Base-by-base conservation (phyloP, 2,329 filamentous ascomycete species). In the Pezicula neosporulosa region DNA sequence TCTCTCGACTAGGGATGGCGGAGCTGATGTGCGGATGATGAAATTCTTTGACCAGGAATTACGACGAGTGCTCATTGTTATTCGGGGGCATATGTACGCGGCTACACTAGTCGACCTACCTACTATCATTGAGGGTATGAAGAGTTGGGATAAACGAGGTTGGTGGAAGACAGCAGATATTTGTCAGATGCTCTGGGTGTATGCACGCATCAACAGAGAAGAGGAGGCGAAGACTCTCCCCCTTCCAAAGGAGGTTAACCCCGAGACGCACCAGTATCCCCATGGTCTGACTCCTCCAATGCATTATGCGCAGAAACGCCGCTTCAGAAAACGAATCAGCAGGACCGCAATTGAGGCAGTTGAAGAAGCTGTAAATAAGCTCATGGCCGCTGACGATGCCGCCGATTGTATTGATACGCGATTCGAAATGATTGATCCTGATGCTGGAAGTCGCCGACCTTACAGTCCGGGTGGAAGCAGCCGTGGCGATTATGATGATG, bases 11-110 rank as follows among this genome's bases (percentile, higher is more conserved):
- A 71, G 72, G 21, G 76, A 82, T 49, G 86, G 86, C 44, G 89
- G 89, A 6, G 87, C 89, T 0, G 89, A 96, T 57, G 80, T 97
- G 6, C 77, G 79, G 35, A 80, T 99, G 61, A 89, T 99, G 61
- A 89, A 87, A 57, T 95, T 96, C 66, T 80, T 96, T 44, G 84
- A 89, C 59, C 73, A 57, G 4, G 80, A 86, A 52, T 80, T 80
- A 8, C 75, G 86, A 53, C 77, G 84, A 28, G 81, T 82, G 2
- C 71, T 82, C 44, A 66, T 89, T 45, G 79, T 71, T n/a, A 74
- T 90, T 42, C 75, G 78, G 35, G 78, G 78, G 2, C 73, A 76
- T 36, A 72, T 78, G 45, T 90, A 89, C 61, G 85, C 84, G 2
- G 85, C 85, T 19, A 73, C 77, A 1, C 68, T 89, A 60, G 85